Percentiles rank a stretch among this genome's conserved stretches.
These are phyloP conservation scores for Alternaria ventricosa DNA, from an alignment of 2,329 filamentous ascomycete species.

Conservation along the genomic window DNA sequence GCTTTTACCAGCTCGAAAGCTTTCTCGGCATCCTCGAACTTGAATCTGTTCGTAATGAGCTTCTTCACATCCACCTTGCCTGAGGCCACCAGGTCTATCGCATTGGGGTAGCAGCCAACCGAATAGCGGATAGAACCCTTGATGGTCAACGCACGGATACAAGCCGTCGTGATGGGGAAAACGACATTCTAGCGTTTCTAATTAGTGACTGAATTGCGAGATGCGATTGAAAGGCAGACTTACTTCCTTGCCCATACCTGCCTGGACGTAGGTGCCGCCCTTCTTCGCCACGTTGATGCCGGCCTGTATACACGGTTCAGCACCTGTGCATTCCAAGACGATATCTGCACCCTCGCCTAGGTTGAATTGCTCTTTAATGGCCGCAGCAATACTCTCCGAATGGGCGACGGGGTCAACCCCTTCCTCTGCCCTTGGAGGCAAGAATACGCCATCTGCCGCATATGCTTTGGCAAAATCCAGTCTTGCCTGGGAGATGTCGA, in stretches of 20 bases:
- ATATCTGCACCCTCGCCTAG: constrained; percentile 29
- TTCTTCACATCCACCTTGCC: constrained; percentile 54
- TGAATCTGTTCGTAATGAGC: constrained; percentile 51
- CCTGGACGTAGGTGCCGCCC: constrained; percentile 30
- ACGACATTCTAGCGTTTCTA: not conserved
- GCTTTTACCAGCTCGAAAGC: constrained; percentile 56
- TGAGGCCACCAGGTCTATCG: constrained; percentile 58
- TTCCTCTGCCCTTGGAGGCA: not conserved
- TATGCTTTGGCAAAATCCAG: constrained; percentile 32
- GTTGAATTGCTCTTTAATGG: constrained; percentile 12
- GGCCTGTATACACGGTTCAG: constrained; percentile 27
- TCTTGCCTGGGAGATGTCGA: constrained; percentile 24
- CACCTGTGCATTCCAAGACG: constrained; percentile 31
- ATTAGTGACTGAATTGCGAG: not conserved
- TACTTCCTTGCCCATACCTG: constrained; percentile 30
- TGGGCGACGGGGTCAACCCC: not conserved
- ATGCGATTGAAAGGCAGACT: constrained; percentile 28
- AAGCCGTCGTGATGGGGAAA: constrained; percentile 41
- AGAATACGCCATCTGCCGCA: constrained; percentile 19
- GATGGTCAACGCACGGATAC: constrained; percentile 57
- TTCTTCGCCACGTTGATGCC: constrained; percentile 24
- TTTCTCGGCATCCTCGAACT: constrained; percentile 56
- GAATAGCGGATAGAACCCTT: constrained; percentile 61
- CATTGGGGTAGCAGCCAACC: constrained; percentile 58
- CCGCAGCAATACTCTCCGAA: not conserved